Conservation (phyloP, 176 grass and related monocot species). For the Hyparrhenia diplandra region DNA sequence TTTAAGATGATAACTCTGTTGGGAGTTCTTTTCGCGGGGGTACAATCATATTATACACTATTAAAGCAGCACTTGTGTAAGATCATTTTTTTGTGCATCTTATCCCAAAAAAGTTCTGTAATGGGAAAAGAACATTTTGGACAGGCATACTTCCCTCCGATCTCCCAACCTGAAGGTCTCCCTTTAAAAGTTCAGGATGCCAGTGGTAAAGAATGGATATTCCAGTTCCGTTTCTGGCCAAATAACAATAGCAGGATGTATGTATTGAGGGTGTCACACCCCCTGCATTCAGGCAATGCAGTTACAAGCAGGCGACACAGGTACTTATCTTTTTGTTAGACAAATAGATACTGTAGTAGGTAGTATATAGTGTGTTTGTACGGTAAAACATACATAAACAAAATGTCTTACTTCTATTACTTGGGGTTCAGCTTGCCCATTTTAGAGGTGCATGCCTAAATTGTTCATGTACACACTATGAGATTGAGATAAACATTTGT, state of each 20-base stretch:
- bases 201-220: conserved; percentile 96
- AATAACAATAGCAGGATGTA: conserved; percentile 99
- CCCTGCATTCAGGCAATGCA: conserved; percentile 99
- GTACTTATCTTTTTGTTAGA: conserved; percentile 40
- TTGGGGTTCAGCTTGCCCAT: background rate
- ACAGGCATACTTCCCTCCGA: conserved; percentile 93
- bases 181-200: conserved; percentile 92
- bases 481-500: background rate
- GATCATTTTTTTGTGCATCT: background rate
- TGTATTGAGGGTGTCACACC: conserved; percentile 95
- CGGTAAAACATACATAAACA: background rate
- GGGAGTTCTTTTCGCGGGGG: background rate
- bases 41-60: background rate
- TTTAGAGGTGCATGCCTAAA: background rate
- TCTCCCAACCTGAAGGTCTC: conserved; percentile 93
- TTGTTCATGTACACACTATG: background rate
- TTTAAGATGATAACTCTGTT: background rate
- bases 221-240: conserved; percentile 98
- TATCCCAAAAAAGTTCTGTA: background rate
- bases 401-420: background rate
- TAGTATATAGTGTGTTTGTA: background rate
- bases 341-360: background rate
- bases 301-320: conserved; percentile 95
- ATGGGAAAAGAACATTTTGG: conserved; percentile 9
- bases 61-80: background rate